phyloP scores from a whole-genome alignment of 1,284 basidiomycete species.

The Cryptococcus wingfieldii region DNA sequence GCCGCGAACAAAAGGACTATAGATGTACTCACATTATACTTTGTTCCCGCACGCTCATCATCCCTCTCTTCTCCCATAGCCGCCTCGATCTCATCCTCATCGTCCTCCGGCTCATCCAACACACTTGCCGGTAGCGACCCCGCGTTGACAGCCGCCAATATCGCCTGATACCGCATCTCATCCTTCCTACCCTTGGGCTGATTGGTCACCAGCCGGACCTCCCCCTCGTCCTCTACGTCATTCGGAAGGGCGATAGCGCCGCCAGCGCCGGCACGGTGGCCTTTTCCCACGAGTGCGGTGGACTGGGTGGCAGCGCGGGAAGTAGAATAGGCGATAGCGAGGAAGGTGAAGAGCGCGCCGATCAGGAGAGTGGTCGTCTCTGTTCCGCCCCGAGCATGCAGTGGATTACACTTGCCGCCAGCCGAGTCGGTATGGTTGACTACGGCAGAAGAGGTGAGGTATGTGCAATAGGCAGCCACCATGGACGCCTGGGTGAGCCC shows the following conservation, averaged over 20 bases:
- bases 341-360: slow-evolving; percentile 92
- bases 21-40: slow-evolving; percentile 71
- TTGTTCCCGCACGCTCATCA: slow-evolving; percentile 93
- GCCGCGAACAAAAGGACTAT: neutral
- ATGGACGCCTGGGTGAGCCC: slow-evolving; percentile 93
- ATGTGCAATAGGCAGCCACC: slow-evolving; percentile 96
- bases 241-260: slow-evolving; percentile 61
- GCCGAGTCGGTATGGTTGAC: slow-evolving; percentile 74
- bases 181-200: slow-evolving; percentile 79
- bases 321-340: slow-evolving; percentile 97
- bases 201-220: slow-evolving; percentile 67
- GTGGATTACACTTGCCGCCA: slow-evolving; percentile 75
- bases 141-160: slow-evolving; percentile 92
- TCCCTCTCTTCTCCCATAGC: slow-evolving; percentile 69
- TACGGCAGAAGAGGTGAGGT: slow-evolving; percentile 89
- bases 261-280: slow-evolving; percentile 49
- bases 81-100: slow-evolving; percentile 69
- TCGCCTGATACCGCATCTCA: slow-evolving; percentile 85
- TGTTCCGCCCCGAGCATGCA: slow-evolving; percentile 60
- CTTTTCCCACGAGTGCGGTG: slow-evolving; percentile 76
- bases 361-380: slow-evolving; percentile 83
- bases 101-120: slow-evolving; percentile 69
- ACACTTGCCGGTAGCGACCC: slow-evolving; percentile 94
- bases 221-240: slow-evolving; percentile 50
- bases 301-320: slow-evolving; percentile 93